phyloP scores from a whole-genome alignment of 805 yeast species.

The Teunomyces atbi region DNA sequence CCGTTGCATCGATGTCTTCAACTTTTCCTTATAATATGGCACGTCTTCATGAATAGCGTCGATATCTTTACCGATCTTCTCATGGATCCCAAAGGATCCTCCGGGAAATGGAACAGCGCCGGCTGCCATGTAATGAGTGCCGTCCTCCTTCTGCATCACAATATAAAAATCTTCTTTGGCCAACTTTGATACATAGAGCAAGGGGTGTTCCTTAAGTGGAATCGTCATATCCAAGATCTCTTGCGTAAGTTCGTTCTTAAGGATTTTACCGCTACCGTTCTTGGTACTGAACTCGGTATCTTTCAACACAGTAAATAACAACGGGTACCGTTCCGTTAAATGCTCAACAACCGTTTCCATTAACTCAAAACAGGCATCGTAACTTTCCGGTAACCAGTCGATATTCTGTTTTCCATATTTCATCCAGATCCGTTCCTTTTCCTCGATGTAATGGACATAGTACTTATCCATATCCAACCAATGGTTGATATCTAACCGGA shows the following conservation, averaged over 20 bases:
- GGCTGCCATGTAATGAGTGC: conserved; percentile 61
- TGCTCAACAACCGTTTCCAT: conserved; percentile 63
- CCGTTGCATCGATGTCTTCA: conserved; percentile 68
- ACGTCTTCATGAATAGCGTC: conserved; percentile 67
- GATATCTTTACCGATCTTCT: conserved; percentile 59
- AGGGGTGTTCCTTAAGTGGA: conserved; percentile 64
- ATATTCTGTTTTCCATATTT: conserved; percentile 60
- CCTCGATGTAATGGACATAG: conserved; percentile 63
- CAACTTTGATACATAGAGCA: conserved; percentile 60
- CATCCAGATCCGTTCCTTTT: conserved; percentile 57
- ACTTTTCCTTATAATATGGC: conserved; percentile 65
- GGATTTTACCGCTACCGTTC: conserved; percentile 40
- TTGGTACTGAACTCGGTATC: conserved; percentile 30
- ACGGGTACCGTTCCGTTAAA: conserved; percentile 61
- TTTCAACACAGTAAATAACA: conserved; percentile 49
- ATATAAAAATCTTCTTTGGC: conserved; percentile 76
- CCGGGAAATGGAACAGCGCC: conserved; percentile 83
- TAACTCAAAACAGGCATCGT: conserved; percentile 59
- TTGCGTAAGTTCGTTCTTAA: conserved; percentile 59
- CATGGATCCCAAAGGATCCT: conserved; percentile 63
- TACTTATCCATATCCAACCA: conserved; percentile 82
- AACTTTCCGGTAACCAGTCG: conserved; percentile 65
- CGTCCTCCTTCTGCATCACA: conserved; percentile 55
- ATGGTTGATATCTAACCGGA: conserved; percentile 67
- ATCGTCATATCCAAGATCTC: conserved; percentile 58